Percentiles rank a stretch among this genome's conserved stretches.
These are phyloP conservation scores for Lactarius quietus DNA, from an alignment of 768 basidiomycete genomes.

Conservation along the genomic window DNA sequence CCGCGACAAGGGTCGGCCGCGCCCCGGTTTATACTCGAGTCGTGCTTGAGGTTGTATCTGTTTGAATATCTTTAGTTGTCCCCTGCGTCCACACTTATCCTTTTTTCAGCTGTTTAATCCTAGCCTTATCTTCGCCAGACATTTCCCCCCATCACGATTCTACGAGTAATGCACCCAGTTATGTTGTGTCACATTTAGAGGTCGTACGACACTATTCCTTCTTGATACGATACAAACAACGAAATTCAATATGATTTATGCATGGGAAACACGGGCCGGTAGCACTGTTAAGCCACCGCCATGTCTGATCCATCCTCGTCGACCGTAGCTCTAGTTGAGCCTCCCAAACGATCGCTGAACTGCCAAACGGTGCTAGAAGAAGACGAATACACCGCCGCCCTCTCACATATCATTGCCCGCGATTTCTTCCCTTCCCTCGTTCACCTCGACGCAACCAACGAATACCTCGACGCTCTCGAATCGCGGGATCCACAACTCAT, in stretches of 20 bases:
- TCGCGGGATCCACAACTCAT: constrained; percentile 77
- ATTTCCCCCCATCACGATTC: constrained; percentile 9
- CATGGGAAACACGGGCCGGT: background rate
- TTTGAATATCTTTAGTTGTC: constrained; percentile 12
- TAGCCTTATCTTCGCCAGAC: constrained; percentile 3
- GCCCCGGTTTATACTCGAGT: constrained; percentile 17
- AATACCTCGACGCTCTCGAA: constrained; percentile 75
- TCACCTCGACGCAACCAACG: constrained; percentile 84
- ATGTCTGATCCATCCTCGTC: constrained; percentile 37
- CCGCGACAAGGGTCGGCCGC: constrained; percentile 28
- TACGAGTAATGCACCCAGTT: constrained; percentile 22
- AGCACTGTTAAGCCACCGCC: constrained; percentile 16
- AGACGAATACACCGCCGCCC: constrained; percentile 89
- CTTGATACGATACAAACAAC: constrained; percentile 23
- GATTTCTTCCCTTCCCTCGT: constrained; percentile 97
- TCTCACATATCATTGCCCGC: constrained; percentile 90
- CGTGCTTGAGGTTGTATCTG: constrained; percentile 10
- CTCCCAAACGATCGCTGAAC: constrained; percentile 57
- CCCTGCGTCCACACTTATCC: constrained; percentile 9
- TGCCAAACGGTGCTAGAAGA: constrained; percentile 76
- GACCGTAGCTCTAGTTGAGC: constrained; percentile 23
- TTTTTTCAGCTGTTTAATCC: background rate
- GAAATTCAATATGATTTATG: constrained; percentile 4
- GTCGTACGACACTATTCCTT: background rate
- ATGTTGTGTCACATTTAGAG: constrained; percentile 14